These are phyloP conservation scores for Penicillium sp. DNA, from an alignment of 2,329 filamentous ascomycete genomes.

Conservation along the genomic window DNA sequence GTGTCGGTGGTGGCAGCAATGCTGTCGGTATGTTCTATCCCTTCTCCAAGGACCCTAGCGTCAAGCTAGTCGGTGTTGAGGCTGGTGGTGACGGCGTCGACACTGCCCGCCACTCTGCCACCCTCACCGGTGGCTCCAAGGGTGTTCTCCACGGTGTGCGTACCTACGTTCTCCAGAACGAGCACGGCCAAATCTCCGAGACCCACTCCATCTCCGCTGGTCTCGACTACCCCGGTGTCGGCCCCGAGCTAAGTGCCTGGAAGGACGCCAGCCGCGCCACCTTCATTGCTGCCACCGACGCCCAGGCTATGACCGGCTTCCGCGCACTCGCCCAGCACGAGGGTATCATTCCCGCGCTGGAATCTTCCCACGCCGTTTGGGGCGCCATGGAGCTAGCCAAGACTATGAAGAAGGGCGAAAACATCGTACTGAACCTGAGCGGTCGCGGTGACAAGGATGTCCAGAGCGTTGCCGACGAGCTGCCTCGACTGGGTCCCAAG, in stretches of 20 bases:
- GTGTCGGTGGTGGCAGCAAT: conserved; percentile 92
- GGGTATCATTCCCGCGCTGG: conserved; percentile 93
- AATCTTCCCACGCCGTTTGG: conserved; percentile 87
- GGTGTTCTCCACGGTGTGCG: conserved; percentile 93
- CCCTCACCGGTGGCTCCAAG: conserved; percentile 76
- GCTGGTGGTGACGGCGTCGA: conserved; percentile 90
- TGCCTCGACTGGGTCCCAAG: conserved; percentile 79
- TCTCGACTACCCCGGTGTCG: conserved; percentile 94
- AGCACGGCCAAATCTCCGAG: conserved; percentile 86
- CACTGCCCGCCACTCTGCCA: conserved; percentile 79
- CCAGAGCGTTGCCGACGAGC: conserved; percentile 91
- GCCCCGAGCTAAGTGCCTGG: conserved; percentile 86
- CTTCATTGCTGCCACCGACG: conserved; percentile 87
- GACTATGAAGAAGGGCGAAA: conserved; percentile 80
- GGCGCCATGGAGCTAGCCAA: conserved; percentile 87
- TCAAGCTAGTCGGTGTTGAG: conserved; percentile 89
- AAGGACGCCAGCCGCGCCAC: conserved; percentile 83
- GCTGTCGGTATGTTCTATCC: conserved; percentile 98
- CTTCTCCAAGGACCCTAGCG: conserved; percentile 75
- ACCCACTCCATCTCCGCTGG: conserved; percentile 96
- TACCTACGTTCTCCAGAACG: conserved; percentile 90
- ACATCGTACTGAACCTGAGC: conserved; percentile 89
- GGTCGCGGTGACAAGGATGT: conserved; percentile 97
- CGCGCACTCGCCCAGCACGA: conserved; percentile 77
- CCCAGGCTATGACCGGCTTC: conserved; percentile 85